Percentiles rank a stretch among this genome's conserved stretches.
phyloP scores from a whole-genome alignment of 352 stramenopile species.

The Pythium dissimile region DNA sequence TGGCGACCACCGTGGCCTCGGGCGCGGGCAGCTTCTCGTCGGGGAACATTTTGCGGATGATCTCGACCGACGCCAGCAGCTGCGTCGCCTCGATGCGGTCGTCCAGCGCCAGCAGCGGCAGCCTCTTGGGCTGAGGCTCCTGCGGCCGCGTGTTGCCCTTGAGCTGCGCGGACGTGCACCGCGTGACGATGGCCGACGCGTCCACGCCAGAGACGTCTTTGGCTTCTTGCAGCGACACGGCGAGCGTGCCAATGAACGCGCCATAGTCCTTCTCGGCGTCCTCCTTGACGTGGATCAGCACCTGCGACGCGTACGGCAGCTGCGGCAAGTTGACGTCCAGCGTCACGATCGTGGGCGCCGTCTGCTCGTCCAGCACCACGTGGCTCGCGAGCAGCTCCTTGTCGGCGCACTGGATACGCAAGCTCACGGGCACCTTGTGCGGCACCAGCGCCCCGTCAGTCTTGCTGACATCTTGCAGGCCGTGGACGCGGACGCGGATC shows the following conservation, averaged over 20 bases:
- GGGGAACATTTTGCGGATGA: constrained; percentile 56
- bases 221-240: constrained; percentile 17
- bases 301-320: constrained; percentile 45
- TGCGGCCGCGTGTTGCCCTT: constrained; percentile 44
- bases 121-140: constrained; percentile 45
- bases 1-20: constrained; percentile 11
- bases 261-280: constrained; percentile 22
- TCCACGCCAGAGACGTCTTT: constrained; percentile 8
- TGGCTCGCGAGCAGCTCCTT: constrained; percentile 31
- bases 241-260: constrained; percentile 40
- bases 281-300: constrained; percentile 60
- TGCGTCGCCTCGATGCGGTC: constrained; percentile 30
- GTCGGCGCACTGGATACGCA: constrained; percentile 66
- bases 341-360: constrained; percentile 48
- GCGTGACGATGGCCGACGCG: constrained; percentile 23
- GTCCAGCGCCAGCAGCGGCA: constrained; percentile 48
- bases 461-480: constrained; percentile 26
- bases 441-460: constrained; percentile 28
- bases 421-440: constrained; percentile 36
- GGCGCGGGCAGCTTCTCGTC: constrained; percentile 50
- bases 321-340: constrained; percentile 71
- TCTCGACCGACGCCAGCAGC: constrained; percentile 51
- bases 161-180: constrained; percentile 47
- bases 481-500: constrained; percentile 67
- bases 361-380: constrained; percentile 28